Evolutionary conservation across 1,284 basidiomycete genomes (phyloP).

Genomic region (Bjerkandera adusta): DNA sequence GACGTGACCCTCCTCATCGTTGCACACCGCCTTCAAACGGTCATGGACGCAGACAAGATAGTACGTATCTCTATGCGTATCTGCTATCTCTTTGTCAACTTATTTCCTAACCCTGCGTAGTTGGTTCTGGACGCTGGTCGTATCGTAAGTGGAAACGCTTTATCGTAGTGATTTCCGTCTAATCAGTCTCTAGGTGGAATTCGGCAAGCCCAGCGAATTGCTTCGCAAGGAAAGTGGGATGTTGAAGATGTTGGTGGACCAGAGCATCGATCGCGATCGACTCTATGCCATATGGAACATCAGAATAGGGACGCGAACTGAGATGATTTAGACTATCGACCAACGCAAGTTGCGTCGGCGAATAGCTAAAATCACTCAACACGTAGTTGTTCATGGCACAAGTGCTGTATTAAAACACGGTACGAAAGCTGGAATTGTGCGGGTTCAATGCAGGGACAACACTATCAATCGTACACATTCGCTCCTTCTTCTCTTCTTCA

Average conservation of each 20-base stretch:
- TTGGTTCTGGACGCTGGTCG: constrained; percentile 42
- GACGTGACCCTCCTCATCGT: constrained; percentile 62
- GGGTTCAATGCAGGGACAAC: neutral
- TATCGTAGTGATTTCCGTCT: neutral
- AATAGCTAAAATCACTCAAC: too few relatives aligned
- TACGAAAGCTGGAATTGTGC: neutral
- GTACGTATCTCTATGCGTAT: constrained; percentile 22
- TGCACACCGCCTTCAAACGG: constrained; percentile 67
- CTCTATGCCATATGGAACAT: too few relatives aligned
- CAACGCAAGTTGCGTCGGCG: too few relatives aligned
- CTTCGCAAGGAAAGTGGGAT: too few relatives aligned
- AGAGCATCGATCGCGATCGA: too few relatives aligned
- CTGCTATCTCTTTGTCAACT: neutral
- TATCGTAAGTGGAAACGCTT: constrained; percentile 25
- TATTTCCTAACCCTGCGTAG: constrained; percentile 28
- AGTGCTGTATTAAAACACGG: constrained; percentile 3
- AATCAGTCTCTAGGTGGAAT: constrained; percentile 35
- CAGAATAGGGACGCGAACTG: too few relatives aligned
- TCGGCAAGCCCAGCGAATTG: too few relatives aligned
- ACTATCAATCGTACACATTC: neutral
- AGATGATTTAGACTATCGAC: too few relatives aligned
- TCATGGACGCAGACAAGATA: constrained; percentile 29
- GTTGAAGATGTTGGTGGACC: too few relatives aligned
- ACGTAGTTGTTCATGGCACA: too few relatives aligned
- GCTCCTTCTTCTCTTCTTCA: neutral